Percentiles rank a stretch among this genome's conserved stretches.
Evolutionary conservation across 345 rosid genomes (phyloP).

Genomic region (Populus nigra): DNA sequence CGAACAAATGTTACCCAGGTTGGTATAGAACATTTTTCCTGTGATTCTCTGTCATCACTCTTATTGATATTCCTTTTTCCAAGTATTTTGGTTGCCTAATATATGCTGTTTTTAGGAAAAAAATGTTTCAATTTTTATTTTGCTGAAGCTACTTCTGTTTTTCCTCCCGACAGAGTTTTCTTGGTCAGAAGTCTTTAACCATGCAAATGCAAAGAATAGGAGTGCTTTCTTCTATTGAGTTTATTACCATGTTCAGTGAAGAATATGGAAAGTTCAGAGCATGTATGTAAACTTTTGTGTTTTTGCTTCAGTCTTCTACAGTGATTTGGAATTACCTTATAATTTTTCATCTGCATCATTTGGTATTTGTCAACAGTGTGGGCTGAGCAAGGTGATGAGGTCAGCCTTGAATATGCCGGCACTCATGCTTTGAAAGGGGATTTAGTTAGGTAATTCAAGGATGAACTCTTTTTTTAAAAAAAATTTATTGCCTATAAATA

Average conservation of each 20-base stretch:
- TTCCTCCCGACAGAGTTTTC: constrained; percentile 57
- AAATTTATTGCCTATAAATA: not conserved
- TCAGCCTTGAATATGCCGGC: constrained; percentile 93
- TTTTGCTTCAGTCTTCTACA: constrained; percentile 3
- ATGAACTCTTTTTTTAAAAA: not conserved
- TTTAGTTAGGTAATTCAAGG: constrained; percentile 64
- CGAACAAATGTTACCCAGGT: constrained; percentile 99
- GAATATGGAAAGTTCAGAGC: constrained; percentile 69
- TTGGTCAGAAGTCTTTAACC: constrained; percentile 71
- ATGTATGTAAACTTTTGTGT: constrained; percentile 42
- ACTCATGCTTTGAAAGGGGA: constrained; percentile 95
- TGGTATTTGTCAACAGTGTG: constrained; percentile 50
- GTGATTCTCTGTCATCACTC: not conserved
- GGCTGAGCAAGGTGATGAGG: constrained; percentile 98
- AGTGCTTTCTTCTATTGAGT: constrained; percentile 50
- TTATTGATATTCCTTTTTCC: not conserved
- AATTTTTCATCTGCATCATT: constrained; percentile 1
- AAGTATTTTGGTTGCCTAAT: constrained; percentile 22
- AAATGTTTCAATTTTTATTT: not conserved
- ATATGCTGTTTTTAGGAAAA: not conserved
- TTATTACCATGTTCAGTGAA: constrained; percentile 58
- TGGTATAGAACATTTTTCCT: constrained; percentile 5
- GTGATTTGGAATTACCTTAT: constrained; percentile 6
- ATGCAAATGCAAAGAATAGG: constrained; percentile 69
- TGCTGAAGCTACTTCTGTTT: not conserved